A percentile compares a stretch with the other conserved stretches of the same genome.
Conservation (phyloP, 2,329 filamentous ascomycete genomes). For the Cladosporium austrohemisphaericum region DNA sequence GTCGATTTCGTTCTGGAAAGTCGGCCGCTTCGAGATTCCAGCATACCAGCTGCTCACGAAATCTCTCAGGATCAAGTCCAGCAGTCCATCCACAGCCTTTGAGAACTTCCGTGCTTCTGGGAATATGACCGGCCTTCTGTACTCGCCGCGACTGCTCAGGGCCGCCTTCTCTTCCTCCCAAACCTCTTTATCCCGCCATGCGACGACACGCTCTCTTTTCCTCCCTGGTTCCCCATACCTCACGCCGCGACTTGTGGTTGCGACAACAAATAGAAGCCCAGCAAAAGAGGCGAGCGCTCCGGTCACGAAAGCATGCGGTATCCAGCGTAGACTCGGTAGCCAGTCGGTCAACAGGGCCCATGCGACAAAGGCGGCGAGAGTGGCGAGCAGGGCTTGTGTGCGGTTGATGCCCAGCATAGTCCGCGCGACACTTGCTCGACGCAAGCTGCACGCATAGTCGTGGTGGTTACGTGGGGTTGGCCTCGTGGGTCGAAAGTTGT, state of each 20-base stretch:
- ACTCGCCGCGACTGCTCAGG: conserved; percentile 62
- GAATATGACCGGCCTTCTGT: conserved; percentile 67
- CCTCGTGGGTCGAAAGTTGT: not conserved
- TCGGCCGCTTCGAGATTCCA: conserved; percentile 73
- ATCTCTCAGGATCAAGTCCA: conserved; percentile 73
- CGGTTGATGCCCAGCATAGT: conserved; percentile 66
- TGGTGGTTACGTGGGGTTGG: not conserved
- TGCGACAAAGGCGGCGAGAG: conserved; percentile 69
- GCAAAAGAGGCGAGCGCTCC: conserved; percentile 58
- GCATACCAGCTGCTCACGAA: conserved; percentile 88
- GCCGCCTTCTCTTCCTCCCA: conserved; percentile 71
- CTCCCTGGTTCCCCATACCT: not conserved
- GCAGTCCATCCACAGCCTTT: conserved; percentile 71
- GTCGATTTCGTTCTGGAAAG: conserved; percentile 85
- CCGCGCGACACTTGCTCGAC: conserved; percentile 23
- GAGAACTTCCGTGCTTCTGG: conserved; percentile 74
- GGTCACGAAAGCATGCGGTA: conserved; percentile 75
- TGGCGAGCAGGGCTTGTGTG: conserved; percentile 67
- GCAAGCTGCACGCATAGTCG: conserved; percentile 15
- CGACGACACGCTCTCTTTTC: not conserved
- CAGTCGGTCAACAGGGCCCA: conserved; percentile 85
- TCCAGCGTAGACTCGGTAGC: conserved; percentile 77
- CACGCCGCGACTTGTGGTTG: conserved; percentile 58
- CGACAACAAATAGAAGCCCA: conserved; percentile 55
- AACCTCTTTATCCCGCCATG: conserved; percentile 32